phyloP scores from a whole-genome alignment of 1,139 yeast genomes.

The Zhuliangozyma blackwelliae region DNA sequence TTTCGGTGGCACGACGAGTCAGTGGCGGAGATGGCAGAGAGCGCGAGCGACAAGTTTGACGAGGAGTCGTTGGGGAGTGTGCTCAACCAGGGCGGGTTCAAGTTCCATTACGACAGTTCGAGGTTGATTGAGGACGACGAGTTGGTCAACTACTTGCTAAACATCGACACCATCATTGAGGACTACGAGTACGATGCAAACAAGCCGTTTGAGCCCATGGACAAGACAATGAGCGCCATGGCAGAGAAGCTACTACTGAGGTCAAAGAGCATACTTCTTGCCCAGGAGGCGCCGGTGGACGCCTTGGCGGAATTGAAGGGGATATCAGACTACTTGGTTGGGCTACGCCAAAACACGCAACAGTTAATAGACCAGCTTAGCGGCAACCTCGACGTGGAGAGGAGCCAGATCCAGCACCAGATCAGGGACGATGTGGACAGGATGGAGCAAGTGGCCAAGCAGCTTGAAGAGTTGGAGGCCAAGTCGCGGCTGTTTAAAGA shows the following conservation, averaged over 20 bases:
- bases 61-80: slow-evolving; percentile 14
- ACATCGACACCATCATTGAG: slow-evolving; percentile 30
- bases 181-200: slow-evolving; percentile 9
- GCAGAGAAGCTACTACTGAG: slow-evolving; percentile 6
- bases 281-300: slow-evolving; percentile 1
- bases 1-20: slow-evolving; percentile 5
- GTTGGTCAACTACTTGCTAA: slow-evolving; percentile 27
- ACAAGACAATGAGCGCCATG: slow-evolving; percentile 7
- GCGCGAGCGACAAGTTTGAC: slow-evolving; percentile 2
- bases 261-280: slow-evolving; percentile 4
- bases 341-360: slow-evolving; percentile 7
- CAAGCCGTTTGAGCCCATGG: slow-evolving; percentile 7
- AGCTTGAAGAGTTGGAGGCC: slow-evolving; percentile 24
- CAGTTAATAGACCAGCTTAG: slow-evolving; percentile 9
- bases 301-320: slow-evolving; percentile 8
- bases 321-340: slow-evolving; percentile 7
- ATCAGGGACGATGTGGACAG: slow-evolving; percentile 26
- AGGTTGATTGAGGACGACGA: slow-evolving; percentile 21
- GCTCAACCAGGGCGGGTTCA: slow-evolving; percentile 22
- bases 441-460: slow-evolving; percentile 23
- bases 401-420: slow-evolving; percentile 20
- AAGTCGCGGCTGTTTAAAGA: slow-evolving; percentile 24
- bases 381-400: slow-evolving; percentile 14
- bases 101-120: slow-evolving; percentile 12
- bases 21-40: neutral